Base-by-base conservation (phyloP, 805 yeast species). In the Saccharomycopsis sp. region DNA sequence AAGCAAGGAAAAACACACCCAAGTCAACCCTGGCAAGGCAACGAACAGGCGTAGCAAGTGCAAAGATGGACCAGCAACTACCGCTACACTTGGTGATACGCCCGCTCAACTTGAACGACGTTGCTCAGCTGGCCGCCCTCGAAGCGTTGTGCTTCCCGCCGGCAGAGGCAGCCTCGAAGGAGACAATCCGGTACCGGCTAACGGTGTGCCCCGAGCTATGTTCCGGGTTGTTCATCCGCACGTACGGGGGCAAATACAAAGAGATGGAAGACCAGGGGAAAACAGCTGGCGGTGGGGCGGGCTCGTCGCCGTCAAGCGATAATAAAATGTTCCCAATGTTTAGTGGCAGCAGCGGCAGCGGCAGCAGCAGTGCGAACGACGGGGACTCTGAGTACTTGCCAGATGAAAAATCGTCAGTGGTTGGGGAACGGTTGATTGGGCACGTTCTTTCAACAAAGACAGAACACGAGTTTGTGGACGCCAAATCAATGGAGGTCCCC, bases 201-300 rank as follows among this genome's bases (percentile, higher is more conserved):
- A 69, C 69, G 1, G 75, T 65, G 3, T 88, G 96, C 57, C 97
- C 97, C 7, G 98, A 89, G 58, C 71, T 89, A 43, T 77, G 92
- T 50, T 75, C 88, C 4, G 97, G 97, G 2, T 67, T 92, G 42
- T 92, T 89, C 54, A 67, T 86, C 38, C 69, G 95, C 55, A 75
- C 75, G 42, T 81, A 80, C 59, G 65, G 55, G 22, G 61, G 65
- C 52, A 60, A 60, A 48, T 68, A 64, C 53, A 61, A 62, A 9
- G 34, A 45, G 10, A 17, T 8, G 12, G n/a, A n/a, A n/a, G n/a
- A n/a, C n/a, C n/a, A n/a, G n/a, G 12, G 29, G 30, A 34, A 5
- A 34, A 34, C 16, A 23, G 26, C n/a, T 34, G 19, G 20, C 27
- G 30, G 22, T 13, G 2, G 13, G 2, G 10, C 34, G 13, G 34